Percentiles rank a stretch among this genome's conserved stretches.
Conservation (phyloP, 805 yeast species). For the Wickerhamiella allomyrinae region DNA sequence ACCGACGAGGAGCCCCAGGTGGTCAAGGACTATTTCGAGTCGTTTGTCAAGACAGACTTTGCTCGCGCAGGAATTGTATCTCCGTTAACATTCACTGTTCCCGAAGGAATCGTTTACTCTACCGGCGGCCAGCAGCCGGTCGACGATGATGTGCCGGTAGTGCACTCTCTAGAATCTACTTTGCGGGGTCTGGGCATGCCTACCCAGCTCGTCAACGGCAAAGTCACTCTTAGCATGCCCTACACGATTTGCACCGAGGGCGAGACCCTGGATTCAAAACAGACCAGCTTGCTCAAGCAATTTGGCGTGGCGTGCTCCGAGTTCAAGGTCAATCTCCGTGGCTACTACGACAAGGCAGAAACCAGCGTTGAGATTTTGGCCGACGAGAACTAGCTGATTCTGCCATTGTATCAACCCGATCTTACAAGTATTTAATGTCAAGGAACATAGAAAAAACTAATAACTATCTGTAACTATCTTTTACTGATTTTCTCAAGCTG, state of each 20-base stretch:
- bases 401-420: no score
- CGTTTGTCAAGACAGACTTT: slow-evolving; percentile 67
- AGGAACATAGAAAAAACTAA: background rate
- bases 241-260: slow-evolving; percentile 71
- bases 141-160: slow-evolving; percentile 93
- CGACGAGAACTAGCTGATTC: no score
- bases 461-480: background rate
- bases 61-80: slow-evolving; percentile 80
- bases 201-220: slow-evolving; percentile 80
- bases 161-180: slow-evolving; percentile 89
- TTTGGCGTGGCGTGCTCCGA: slow-evolving; percentile 92
- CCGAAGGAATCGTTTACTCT: slow-evolving; percentile 83
- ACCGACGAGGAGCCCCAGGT: slow-evolving; percentile 80
- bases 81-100: slow-evolving; percentile 72
- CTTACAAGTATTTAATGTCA: no score
- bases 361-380: slow-evolving; percentile 26
- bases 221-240: slow-evolving; percentile 61
- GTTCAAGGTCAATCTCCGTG: slow-evolving; percentile 68
- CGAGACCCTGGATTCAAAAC: slow-evolving; percentile 70
- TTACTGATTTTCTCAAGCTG: background rate
- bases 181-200: slow-evolving; percentile 84
- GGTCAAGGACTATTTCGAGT: slow-evolving; percentile 75
- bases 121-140: slow-evolving; percentile 84
- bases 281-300: slow-evolving; percentile 81
- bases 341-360: slow-evolving; percentile 49